Evolutionary conservation across 164 flowering plant species (phyloP), one percentile per base, ranked within the genome.

Genomic region (Malania oleifera): DNA sequence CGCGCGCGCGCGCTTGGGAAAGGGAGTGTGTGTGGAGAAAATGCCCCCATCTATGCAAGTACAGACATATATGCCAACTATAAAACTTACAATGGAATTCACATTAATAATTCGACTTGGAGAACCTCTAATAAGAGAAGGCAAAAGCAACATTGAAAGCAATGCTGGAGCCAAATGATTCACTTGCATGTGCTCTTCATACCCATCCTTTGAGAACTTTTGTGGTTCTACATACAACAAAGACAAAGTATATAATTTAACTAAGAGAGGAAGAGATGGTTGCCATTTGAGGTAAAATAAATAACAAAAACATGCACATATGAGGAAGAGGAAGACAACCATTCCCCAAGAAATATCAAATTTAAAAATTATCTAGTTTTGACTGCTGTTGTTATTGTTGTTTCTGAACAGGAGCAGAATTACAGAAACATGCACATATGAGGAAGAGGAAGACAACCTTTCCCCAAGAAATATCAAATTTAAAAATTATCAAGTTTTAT

Each of bases 121-220:
- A 60, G 96, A 86, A 24, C 97, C 96, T 80, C 85, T 80, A 49
- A 90, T 70, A 55, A 93, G 91, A 38, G 97, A 93, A 31, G 98
- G 98, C 71, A 90, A 75, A 62, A 93, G 89, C 74, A 93, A 70
- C 56, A 90, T 23, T 52, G 97, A 87, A 48, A 93, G 89, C 78
- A 93, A 65, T 39, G 99, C 91, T 53, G 99, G 99, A 62, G 95
- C 95, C 57, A 93, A 79, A 80, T 93, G 96, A 73, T 93, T 93
- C 65, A 93, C 99, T 85, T 93, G 99, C 89, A 93, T 67, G 65
- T 93, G 99, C 60, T 76, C 83, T 78, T 93, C 99, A 73, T 90
- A 74, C 12, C 91, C 95, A 70, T 93, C 90, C 67, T 82, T 83
- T 39, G 99, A 90, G 64, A 93, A 82, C 38, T 76, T 83, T 61